Percentiles rank a stretch among this genome's conserved stretches.
phyloP scores from a whole-genome alignment of 768 basidiomycete genomes.

The Mycena latifolia region DNA sequence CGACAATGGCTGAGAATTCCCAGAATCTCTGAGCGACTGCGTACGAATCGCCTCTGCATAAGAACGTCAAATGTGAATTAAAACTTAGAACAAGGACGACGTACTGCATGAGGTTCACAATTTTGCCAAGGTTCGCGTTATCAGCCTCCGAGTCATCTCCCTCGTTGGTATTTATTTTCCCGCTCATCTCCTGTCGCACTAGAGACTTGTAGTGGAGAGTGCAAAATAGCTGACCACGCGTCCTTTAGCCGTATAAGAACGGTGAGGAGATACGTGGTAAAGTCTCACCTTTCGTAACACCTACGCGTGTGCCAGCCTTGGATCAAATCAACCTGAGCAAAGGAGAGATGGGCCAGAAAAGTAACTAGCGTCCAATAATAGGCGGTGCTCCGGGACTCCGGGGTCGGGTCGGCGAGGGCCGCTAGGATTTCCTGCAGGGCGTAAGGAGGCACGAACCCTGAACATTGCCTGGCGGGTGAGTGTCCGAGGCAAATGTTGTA shows the following conservation, averaged over 20 bases:
- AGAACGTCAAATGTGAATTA: constrained; percentile 18
- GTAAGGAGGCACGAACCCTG: constrained; percentile 77
- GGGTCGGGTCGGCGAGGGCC: constrained; percentile 57
- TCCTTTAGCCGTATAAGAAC: constrained; percentile 47
- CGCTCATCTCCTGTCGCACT: constrained; percentile 68
- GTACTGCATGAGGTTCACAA: constrained; percentile 82
- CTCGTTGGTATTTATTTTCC: constrained; percentile 51
- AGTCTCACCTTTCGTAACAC: constrained; percentile 63
- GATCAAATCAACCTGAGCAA: constrained; percentile 75
- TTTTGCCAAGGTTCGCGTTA: constrained; percentile 74
- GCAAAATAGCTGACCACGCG: constrained; percentile 79
- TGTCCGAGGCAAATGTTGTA: background rate
- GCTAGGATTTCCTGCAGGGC: constrained; percentile 72
- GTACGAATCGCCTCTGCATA: constrained; percentile 73
- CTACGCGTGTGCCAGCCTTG: constrained; percentile 76
- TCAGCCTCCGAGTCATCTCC: constrained; percentile 52
- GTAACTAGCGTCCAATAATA: constrained; percentile 71
- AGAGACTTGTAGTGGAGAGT: constrained; percentile 77
- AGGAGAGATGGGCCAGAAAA: constrained; percentile 73
- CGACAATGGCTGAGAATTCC: constrained; percentile 76
- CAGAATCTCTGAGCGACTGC: constrained; percentile 79
- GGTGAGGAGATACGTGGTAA: background rate
- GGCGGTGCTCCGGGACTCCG: constrained; percentile 57
- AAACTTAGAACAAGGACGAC: constrained; percentile 37
- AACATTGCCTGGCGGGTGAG: background rate